Evolutionary conservation across 2,329 filamentous ascomycete genomes (phyloP).

Genomic region (Neonectria ditissima): DNA sequence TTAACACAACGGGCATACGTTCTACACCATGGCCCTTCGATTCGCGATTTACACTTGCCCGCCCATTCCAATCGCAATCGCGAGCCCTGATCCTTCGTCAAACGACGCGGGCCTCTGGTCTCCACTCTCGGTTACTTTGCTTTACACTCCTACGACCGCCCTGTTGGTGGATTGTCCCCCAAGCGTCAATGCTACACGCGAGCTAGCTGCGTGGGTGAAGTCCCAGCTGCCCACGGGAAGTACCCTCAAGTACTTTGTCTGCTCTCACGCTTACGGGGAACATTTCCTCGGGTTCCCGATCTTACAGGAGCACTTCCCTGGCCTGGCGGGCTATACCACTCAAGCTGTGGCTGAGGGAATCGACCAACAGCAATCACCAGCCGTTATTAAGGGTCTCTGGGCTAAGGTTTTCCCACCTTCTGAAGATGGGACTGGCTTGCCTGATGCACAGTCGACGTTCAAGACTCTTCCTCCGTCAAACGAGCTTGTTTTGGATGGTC

Average conservation of each 20-base stretch:
- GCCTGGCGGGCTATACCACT: no score
- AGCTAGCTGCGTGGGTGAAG: constrained; percentile 10
- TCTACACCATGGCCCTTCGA: constrained; percentile 7
- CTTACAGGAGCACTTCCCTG: no score
- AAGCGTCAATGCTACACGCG: background rate
- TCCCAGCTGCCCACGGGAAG: background rate
- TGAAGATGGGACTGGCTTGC: background rate
- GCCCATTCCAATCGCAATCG: constrained; percentile 8
- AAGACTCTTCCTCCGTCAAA: background rate
- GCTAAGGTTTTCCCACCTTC: no score
- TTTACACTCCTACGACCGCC: constrained; percentile 1
- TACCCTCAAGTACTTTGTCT: constrained; percentile 4
- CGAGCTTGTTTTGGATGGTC: constrained; percentile 4
- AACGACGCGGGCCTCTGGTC: constrained; percentile 7
- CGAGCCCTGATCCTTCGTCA: background rate
- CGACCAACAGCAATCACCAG: no score
- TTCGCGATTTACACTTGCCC: constrained; percentile 8
- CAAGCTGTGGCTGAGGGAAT: no score
- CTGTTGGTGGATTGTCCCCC: constrained; percentile 13
- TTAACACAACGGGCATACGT: no score
- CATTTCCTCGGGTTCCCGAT: constrained; percentile 22
- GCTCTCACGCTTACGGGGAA: constrained; percentile 1
- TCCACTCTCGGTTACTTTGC: constrained; percentile 6
- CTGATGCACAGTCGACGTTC: background rate
- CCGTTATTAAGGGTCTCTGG: no score